phyloP scores from a whole-genome alignment of 768 basidiomycete genomes.

The Holtermannia corniformis region DNA sequence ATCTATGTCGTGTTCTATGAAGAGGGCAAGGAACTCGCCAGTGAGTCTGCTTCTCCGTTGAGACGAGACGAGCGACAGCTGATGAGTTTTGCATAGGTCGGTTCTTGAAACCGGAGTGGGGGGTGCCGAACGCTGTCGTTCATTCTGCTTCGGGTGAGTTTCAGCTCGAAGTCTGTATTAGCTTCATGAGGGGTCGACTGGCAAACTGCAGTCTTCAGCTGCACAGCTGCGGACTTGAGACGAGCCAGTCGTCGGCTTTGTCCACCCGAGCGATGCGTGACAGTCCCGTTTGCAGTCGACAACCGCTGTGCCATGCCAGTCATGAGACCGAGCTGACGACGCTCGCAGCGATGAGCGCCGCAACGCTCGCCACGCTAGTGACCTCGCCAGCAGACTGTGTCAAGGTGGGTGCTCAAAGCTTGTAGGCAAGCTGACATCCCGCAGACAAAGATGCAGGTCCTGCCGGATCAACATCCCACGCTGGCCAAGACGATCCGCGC shows the following conservation, averaged over 20 bases:
- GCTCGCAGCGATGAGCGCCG: constrained; percentile 72
- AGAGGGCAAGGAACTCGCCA: constrained; percentile 63
- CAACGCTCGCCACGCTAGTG: constrained; percentile 68
- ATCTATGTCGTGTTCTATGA: constrained; percentile 83
- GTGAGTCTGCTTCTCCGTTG: constrained; percentile 44
- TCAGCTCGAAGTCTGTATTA: not conserved
- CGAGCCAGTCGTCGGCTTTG: not conserved
- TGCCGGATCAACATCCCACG: constrained; percentile 67
- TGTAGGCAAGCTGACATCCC: not conserved
- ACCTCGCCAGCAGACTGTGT: constrained; percentile 93
- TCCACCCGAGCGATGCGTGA: not conserved
- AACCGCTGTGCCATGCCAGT: not conserved
- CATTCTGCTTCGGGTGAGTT: constrained; percentile 37
- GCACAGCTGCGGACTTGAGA: not conserved
- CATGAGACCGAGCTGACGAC: not conserved
- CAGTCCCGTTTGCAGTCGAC: too few species aligned
- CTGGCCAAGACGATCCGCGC: constrained; percentile 55
- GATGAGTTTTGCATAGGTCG: not conserved
- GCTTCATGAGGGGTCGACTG: not conserved
- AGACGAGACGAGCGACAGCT: constrained; percentile 44
- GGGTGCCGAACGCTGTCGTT: constrained; percentile 33
- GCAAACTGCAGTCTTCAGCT: not conserved
- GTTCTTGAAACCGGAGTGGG: constrained; percentile 17
- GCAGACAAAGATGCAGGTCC: constrained; percentile 86
- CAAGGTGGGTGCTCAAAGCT: constrained; percentile 51